Evolutionary conservation across 108 stramenopile genomes (phyloP).

Genomic region (Schizochytrium sp.): DNA sequence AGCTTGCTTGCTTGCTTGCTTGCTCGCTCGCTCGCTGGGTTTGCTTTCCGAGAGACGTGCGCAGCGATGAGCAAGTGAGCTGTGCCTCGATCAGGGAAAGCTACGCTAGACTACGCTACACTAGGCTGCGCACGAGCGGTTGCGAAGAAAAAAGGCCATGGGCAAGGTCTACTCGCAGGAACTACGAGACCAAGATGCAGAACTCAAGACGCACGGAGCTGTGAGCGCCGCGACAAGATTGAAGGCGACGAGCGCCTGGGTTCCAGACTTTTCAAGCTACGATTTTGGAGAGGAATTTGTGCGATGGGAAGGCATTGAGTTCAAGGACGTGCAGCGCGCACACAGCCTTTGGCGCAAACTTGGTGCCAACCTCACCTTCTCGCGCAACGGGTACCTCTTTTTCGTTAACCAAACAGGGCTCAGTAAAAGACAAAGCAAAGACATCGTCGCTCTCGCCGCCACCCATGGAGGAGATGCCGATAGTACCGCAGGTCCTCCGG

Average conservation of each 20-base stretch:
- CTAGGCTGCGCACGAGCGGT: too few relatives aligned
- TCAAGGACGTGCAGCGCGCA: not conserved
- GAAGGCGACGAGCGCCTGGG: not conserved
- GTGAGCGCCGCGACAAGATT: not conserved
- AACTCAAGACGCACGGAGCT: not conserved
- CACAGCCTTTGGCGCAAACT: not conserved
- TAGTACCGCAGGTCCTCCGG: not conserved
- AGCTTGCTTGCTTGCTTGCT: too few relatives aligned
- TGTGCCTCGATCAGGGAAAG: too few relatives aligned
- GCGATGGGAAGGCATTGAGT: not conserved
- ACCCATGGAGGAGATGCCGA: not conserved
- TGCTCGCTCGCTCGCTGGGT: too few relatives aligned
- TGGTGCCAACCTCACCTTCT: not conserved
- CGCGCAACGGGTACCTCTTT: not conserved
- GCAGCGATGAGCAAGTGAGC: too few relatives aligned
- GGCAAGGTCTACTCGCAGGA: slow-evolving; percentile 14
- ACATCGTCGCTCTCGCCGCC: not conserved
- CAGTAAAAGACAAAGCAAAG: not conserved
- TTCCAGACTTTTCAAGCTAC: not conserved
- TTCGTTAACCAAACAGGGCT: not conserved
- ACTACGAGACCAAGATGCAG: not conserved
- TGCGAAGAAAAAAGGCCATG: not conserved
- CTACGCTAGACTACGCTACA: too few relatives aligned
- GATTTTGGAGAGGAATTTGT: not conserved
- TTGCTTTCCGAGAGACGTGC: too few relatives aligned